Base-by-base conservation (phyloP, 2,329 filamentous ascomycete genomes). In the Aspergillus piperis region DNA sequence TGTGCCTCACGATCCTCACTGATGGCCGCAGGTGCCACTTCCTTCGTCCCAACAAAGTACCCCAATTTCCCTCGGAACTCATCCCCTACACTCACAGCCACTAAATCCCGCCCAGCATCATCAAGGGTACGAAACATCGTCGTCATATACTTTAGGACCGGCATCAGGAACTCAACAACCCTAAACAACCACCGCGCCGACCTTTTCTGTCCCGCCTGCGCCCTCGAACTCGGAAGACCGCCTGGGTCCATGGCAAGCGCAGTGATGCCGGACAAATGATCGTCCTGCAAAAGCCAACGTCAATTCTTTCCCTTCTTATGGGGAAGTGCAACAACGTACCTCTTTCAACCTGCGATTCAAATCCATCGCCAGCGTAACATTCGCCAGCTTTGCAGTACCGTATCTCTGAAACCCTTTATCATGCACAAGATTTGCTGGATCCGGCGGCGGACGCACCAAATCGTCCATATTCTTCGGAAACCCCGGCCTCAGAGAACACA, bases 351-450 rank as follows among this genome's bases (percentile, higher is more conserved):
- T 58, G 32, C 67, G 66, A 53, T 79, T 80, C 17, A 82, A 62
- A 27, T 75, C 75, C 59, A 80, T 76, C 62, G 73, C 75, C 62
- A 75, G 77, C 66, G 77, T 78, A 4, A 79, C 66, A 11, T 76
- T 67, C 3, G 74, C 78, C 13, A 78, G 63, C 63, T 82, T 83
- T 0, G 77, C 75, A 23, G 73, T 75, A 2, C 71, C 79, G 64
- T 82, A 83, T 56, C 78, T 68, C 56, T 78, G 73, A 32, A 80
- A 81, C 3, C 80, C 80, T 5, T 70, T 67, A 3, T 75, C 79
- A 21, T 73, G 62, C 21, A 73, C 70, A 17, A 81, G 74, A 0
- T 56, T 57, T 2, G 57, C 41, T 1, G 62, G 59, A 59, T 78
- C 75, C 3, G 67, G 57, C 0, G 50, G 27, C 1, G 77, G 76